phyloP scores from a whole-genome alignment of 345 rosid species.

The Zanthoxylum bungeanum region DNA sequence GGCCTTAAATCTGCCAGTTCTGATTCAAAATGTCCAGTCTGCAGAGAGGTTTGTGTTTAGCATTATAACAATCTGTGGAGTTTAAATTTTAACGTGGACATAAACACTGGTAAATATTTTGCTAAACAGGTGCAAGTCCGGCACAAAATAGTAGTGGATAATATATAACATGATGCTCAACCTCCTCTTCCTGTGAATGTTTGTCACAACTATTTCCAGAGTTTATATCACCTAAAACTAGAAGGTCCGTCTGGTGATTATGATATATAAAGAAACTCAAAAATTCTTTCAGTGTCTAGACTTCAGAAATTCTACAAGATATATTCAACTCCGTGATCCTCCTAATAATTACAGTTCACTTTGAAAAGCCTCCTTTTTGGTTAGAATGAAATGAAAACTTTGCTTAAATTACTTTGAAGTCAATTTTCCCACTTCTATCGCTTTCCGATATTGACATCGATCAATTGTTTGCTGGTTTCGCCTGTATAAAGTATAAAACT shows the following conservation, averaged over 20 bases:
- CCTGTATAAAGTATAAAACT: background rate
- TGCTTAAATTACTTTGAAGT: background rate
- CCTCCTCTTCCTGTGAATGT: background rate
- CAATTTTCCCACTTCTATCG: background rate
- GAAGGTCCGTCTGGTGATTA: background rate
- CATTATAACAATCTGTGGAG: background rate
- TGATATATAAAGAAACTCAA: background rate
- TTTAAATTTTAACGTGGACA: background rate
- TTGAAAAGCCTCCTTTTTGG: background rate
- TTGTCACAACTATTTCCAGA: background rate
- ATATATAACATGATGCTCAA: background rate
- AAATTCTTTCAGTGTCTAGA: background rate
- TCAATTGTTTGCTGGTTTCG: background rate
- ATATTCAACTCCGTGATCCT: background rate
- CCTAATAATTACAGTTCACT: background rate
- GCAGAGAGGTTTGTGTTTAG: conserved; percentile 71
- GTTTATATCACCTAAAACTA: background rate
- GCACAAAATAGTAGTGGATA: background rate
- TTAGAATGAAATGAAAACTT: background rate
- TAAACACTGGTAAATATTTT: background rate
- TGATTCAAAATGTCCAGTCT: conserved; percentile 75
- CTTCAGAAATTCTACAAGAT: background rate
- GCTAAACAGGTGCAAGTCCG: background rate
- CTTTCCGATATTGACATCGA: background rate
- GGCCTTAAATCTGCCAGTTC: conserved; percentile 64